These are phyloP conservation scores for Boletus rubescentipes DNA, from an alignment of 768 basidiomycete genomes.

Conservation along the genomic window DNA sequence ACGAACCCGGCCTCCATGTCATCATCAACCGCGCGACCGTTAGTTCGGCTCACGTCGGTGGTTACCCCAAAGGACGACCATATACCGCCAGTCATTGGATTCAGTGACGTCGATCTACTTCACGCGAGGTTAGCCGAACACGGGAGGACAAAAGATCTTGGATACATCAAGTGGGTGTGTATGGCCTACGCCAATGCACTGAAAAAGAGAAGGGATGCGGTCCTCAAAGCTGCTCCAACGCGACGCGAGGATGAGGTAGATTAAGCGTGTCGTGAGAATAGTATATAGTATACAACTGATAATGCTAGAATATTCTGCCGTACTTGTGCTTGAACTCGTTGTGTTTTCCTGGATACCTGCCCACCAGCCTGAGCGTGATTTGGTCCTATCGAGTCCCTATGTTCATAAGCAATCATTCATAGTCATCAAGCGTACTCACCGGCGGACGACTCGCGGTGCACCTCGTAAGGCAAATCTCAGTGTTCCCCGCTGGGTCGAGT, in stretches of 20 bases:
- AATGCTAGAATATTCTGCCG: too few relatives aligned
- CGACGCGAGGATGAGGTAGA: slow-evolving; percentile 6
- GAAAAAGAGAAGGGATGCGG: slow-evolving; percentile 53
- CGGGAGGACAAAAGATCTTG: slow-evolving; percentile 47
- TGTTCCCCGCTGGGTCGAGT: too few relatives aligned
- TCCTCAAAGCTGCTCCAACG: slow-evolving; percentile 16
- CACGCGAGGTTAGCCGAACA: slow-evolving; percentile 68
- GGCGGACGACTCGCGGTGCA: too few relatives aligned
- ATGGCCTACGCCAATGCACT: slow-evolving; percentile 73
- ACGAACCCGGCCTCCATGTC: slow-evolving; percentile 20
- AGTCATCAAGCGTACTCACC: too few relatives aligned
- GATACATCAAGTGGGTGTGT: slow-evolving; percentile 70
- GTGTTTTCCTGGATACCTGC: too few relatives aligned
- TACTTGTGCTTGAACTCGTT: too few relatives aligned
- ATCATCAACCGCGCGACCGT: slow-evolving; percentile 45
- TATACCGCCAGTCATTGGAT: slow-evolving; percentile 78
- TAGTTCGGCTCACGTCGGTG: slow-evolving; percentile 67
- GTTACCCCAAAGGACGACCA: slow-evolving; percentile 68
- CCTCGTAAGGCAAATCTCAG: too few relatives aligned
- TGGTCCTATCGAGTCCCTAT: too few relatives aligned
- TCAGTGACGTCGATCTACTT: slow-evolving; percentile 73
- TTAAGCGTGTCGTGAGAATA: background rate
- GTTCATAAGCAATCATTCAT: too few relatives aligned
- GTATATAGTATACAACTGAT: background rate
- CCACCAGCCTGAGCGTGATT: too few relatives aligned